phyloP scores from a whole-genome alignment of 106 monocot genomes.

The Allium fistulosum region DNA sequence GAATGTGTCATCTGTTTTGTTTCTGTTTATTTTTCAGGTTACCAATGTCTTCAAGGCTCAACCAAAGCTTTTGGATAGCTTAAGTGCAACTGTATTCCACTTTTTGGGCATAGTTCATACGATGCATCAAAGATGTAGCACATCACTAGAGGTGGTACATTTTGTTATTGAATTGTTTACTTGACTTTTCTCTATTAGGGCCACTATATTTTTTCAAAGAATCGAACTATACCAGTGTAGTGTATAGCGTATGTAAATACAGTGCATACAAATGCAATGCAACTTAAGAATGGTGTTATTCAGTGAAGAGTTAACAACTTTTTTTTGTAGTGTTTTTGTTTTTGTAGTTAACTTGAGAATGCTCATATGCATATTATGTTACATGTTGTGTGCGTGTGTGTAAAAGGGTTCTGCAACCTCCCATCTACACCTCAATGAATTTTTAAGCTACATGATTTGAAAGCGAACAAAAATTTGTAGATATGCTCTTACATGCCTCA shows the following conservation, averaged over 20 bases:
- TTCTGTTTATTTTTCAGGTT: slow-evolving; percentile 38
- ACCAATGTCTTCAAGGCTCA: slow-evolving; percentile 67
- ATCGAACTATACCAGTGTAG: too few species aligned
- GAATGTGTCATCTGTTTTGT: neutral
- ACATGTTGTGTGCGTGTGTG: too few species aligned
- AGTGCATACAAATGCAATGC: neutral
- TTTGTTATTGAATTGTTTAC: slow-evolving; percentile 2
- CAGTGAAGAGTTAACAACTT: neutral
- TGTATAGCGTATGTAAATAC: neutral
- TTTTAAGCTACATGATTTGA: too few species aligned
- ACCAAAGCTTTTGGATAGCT: slow-evolving; percentile 37
- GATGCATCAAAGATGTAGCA: slow-evolving; percentile 74
- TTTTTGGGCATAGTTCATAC: slow-evolving; percentile 74
- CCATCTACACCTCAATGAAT: too few species aligned
- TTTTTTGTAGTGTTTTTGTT: too few species aligned
- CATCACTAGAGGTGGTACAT: slow-evolving; percentile 63
- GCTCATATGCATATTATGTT: too few species aligned
- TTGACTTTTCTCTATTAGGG: neutral
- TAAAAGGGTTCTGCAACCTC: too few species aligned
- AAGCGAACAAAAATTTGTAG: too few species aligned
- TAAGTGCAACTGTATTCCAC: slow-evolving; percentile 35
- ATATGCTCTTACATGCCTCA: too few species aligned
- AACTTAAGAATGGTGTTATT: neutral
- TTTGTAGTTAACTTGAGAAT: too few species aligned
- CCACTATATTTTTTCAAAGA: too few species aligned